Evolutionary conservation across 2,329 filamentous ascomycete species (phyloP), one percentile per base, ranked within the genome.

Genomic region (Ascosphaera aggregata): DNA sequence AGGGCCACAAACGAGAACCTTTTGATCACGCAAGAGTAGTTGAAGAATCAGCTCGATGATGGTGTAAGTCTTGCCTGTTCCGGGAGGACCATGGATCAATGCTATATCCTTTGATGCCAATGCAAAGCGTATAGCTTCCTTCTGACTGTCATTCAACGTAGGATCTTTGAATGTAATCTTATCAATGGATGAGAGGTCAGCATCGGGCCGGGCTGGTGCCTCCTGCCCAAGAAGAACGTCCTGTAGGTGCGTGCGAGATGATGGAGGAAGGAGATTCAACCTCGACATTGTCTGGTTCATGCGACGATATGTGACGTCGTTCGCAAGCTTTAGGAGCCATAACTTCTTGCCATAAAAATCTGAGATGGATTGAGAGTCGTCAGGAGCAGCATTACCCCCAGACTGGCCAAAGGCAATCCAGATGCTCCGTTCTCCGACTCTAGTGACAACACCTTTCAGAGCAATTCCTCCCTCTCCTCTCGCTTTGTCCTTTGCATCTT

Each of bases 31-130:
- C 51, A 75, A 76, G 40, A 91, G 64, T 47, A 95, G 63, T 52
- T 98, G 89, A n/a, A 91, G 65, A 43, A 98, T 92, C 9, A 98
- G 65, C 56, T 98, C 89, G 43, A 98, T 86, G 31, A 98, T 61
- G 0, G 89, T 95, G 53, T 95, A 86, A 0, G 89, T 98, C 57
- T 98, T 98, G 37, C 89, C 89, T 0, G 89, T 98, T 1, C 89
- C 89, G 1, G 89, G 89, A 1, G 89, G 89, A 0, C 89, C 89
- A 53, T 98, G 89, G 40, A 98, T 93, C 42, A 94, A 64, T 2
- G 82, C 80, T 19, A 95, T 69, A 49, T 94, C 84, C 39, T 66
- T 67, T 1, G 80, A 78, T 4, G 76, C 77, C 40, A 98, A 61
- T 0, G 86, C 84, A 51, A 95, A 98, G n/a, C 71, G 60, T 43